Percentiles rank a stretch among this genome's conserved stretches.
phyloP scores from a whole-genome alignment of 116 monocot genomes.

The Trichopus zeylanicus region DNA sequence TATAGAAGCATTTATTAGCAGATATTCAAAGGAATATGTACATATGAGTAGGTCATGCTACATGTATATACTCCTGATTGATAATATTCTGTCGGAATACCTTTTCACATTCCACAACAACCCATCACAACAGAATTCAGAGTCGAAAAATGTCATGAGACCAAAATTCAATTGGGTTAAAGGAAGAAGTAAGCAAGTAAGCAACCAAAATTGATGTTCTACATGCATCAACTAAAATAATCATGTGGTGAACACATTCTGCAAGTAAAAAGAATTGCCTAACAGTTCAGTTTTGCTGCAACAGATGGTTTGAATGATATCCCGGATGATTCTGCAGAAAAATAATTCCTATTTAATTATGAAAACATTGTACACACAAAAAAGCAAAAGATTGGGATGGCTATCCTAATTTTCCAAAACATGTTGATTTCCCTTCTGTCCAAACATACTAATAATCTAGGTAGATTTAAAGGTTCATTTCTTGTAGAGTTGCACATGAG shows the following conservation, averaged over 20 bases:
- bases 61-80: too few relatives aligned
- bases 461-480: neutral
- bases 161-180: neutral
- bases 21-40: too few relatives aligned
- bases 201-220: neutral
- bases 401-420: neutral
- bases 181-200: neutral
- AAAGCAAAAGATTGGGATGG: neutral
- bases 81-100: too few relatives aligned
- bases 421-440: neutral
- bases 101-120: too few relatives aligned
- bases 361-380: neutral
- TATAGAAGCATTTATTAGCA: too few relatives aligned
- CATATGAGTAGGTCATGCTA: too few relatives aligned
- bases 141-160: too few relatives aligned
- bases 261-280: neutral
- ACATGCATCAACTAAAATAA: neutral
- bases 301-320: constrained; percentile 97
- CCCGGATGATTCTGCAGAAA: constrained; percentile 91
- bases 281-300: constrained; percentile 53
- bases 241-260: neutral
- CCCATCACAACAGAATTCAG: neutral
- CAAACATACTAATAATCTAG: neutral
- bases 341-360: too few relatives aligned
- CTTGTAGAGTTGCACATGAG: neutral